Conservation (phyloP, 306 rosid species). For the Castanopsis chinensis region DNA sequence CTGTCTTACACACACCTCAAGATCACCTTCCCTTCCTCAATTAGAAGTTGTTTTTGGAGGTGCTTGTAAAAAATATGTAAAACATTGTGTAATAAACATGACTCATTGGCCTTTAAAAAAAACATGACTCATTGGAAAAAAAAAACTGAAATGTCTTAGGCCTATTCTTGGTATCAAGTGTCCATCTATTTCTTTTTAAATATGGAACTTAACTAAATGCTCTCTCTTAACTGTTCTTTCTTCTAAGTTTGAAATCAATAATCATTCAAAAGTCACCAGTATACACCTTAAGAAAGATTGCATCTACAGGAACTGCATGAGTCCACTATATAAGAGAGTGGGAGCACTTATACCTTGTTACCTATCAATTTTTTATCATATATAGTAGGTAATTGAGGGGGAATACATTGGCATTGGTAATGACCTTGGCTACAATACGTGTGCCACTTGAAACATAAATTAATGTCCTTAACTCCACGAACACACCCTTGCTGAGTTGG, state of each 20-base stretch:
- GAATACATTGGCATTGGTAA: neutral
- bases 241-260: slow-evolving; percentile 1
- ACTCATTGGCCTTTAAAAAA: too few species aligned
- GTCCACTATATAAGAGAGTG: slow-evolving; percentile 1
- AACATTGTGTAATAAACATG: too few species aligned
- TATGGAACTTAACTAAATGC: too few species aligned
- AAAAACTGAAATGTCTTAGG: too few species aligned
- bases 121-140: too few species aligned
- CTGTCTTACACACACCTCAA: too few species aligned
- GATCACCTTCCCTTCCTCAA: too few species aligned
- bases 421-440: slow-evolving; percentile 20
- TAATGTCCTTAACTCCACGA: slow-evolving; percentile 8
- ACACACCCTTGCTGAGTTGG: slow-evolving; percentile 6
- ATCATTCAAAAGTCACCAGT: slow-evolving; percentile 30
- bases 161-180: too few species aligned
- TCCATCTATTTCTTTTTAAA: too few species aligned
- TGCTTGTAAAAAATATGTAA: accelerated
- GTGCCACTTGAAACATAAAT: slow-evolving; percentile 30
- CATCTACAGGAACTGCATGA: slow-evolving; percentile 14
- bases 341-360: too few species aligned
- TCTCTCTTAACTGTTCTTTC: too few species aligned
- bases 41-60: too few species aligned
- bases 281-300: neutral
- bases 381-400: slow-evolving; percentile 5
- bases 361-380: slow-evolving; percentile 12